Evolutionary conservation across 257 asterid genomes (phyloP).

Genomic region (Nicotiana otophora): DNA sequence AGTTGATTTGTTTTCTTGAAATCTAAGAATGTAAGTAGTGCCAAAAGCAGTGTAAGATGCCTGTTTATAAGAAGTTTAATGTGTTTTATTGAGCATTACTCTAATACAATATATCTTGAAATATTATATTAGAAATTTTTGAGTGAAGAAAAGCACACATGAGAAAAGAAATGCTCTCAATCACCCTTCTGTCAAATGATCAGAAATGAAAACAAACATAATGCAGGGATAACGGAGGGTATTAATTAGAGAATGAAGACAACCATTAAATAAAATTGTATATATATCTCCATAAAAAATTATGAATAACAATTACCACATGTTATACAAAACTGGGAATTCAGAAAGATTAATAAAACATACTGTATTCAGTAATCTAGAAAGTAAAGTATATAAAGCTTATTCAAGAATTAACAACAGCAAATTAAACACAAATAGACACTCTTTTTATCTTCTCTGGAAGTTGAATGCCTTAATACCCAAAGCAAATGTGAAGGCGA

Average conservation of each 20-base stretch:
- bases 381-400: neutral
- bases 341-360: neutral
- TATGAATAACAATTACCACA: neutral
- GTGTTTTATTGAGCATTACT: too few species aligned
- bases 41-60: neutral
- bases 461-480: conserved; percentile 47
- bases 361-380: neutral
- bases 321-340: conserved; percentile 1
- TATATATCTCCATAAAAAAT: neutral
- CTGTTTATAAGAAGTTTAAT: neutral
- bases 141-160: neutral
- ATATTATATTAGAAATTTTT: neutral
- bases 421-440: neutral
- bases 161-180: neutral
- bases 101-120: neutral
- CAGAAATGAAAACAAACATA: neutral
- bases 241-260: neutral
- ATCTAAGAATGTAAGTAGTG: too few species aligned
- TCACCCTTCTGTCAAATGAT: neutral
- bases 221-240: neutral
- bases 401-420: neutral
- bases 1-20: too few species aligned
- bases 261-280: neutral
- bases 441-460: conserved; percentile 38
- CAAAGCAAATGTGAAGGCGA: conserved; percentile 40